Evolutionary conservation across 495 filamentous ascomycete species (phyloP).

Genomic region (Aspergillus campestris): DNA sequence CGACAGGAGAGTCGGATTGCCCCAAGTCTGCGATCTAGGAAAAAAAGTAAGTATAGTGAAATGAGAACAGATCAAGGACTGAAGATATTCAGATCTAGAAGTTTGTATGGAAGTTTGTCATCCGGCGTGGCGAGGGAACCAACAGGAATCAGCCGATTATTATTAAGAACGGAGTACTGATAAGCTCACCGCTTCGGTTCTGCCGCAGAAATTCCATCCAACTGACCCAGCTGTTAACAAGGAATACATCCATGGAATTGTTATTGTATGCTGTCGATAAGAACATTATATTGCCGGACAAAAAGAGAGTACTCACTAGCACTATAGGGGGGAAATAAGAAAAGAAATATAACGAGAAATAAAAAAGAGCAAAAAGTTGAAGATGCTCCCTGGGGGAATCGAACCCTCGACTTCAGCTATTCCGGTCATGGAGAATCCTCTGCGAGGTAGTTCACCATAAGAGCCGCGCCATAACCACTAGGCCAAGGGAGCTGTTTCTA

Average conservation of each 20-base stretch:
- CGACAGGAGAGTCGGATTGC: no score
- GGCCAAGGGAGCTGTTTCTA: constrained; percentile 1
- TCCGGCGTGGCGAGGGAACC: constrained; percentile 25
- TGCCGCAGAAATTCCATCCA: neutral
- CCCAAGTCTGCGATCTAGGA: neutral
- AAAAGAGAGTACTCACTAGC: no score
- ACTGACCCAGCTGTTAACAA: no score
- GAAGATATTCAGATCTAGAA: constrained; percentile 7
- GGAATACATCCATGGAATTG: no score
- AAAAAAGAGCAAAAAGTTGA: constrained; percentile 3
- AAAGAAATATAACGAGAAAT: no score
- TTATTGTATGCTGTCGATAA: no score
- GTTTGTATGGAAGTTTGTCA: constrained; percentile 26
- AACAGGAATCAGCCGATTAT: constrained; percentile 5
- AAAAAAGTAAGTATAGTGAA: neutral
- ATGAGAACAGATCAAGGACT: neutral
- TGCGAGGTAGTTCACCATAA: neutral
- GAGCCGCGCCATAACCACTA: constrained; percentile 1
- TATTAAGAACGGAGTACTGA: constrained; percentile 17
- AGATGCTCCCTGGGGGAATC: constrained; percentile 8
- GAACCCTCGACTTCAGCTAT: constrained; percentile 10
- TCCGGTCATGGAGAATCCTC: neutral
- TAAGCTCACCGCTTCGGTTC: constrained; percentile 27
- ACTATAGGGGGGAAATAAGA: no score
- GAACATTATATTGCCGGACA: no score